Conservation (phyloP, 106 monocot genomes). For the Dendrobium huoshanense region DNA sequence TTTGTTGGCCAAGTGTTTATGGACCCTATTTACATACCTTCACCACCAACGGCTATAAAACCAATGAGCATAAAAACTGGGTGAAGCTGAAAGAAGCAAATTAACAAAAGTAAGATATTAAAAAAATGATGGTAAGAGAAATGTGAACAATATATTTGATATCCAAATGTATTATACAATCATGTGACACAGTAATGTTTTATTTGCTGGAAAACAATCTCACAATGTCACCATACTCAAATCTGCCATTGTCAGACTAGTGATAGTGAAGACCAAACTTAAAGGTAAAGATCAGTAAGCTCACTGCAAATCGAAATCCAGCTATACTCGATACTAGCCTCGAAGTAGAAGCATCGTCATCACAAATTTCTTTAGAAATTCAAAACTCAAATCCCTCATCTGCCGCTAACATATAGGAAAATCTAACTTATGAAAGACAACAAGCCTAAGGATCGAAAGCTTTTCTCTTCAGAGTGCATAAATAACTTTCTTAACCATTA, state of each 20-base stretch:
- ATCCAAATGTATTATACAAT: slow-evolving; percentile 1
- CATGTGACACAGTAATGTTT: neutral
- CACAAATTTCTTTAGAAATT: neutral
- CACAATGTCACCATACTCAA: neutral
- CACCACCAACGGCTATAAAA: slow-evolving; percentile 69
- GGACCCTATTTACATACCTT: slow-evolving; percentile 36
- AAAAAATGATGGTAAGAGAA: neutral
- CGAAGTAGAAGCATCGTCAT: neutral
- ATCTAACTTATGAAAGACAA: neutral
- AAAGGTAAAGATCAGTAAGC: neutral
- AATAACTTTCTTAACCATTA: neutral
- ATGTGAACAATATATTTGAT: neutral
- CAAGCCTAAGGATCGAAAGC: neutral
- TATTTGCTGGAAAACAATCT: neutral
- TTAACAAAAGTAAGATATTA: neutral
- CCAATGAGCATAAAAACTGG: slow-evolving; percentile 95
- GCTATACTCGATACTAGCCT: too few species aligned
- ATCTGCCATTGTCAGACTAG: neutral
- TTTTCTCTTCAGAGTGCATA: neutral
- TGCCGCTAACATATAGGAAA: neutral
- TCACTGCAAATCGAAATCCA: too few species aligned
- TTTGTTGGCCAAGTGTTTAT: neutral
- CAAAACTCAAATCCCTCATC: neutral
- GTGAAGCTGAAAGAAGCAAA: slow-evolving; percentile 53
- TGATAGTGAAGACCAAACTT: neutral